These are phyloP conservation scores for Botrytis byssoidea DNA, from an alignment of 2,329 filamentous ascomycete species.

Conservation along the genomic window DNA sequence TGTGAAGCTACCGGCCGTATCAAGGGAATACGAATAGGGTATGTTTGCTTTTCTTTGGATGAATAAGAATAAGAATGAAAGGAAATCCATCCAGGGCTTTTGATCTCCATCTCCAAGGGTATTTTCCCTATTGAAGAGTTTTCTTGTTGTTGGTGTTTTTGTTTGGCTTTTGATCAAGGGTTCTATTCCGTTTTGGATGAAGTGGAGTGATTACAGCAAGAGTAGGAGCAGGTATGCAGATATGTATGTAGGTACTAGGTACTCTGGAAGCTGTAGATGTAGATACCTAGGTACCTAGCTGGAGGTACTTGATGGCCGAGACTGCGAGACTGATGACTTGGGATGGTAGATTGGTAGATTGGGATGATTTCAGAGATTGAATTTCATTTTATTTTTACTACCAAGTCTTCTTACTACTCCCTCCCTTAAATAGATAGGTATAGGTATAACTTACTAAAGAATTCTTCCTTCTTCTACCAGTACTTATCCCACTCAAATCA, in stretches of 20 bases:
- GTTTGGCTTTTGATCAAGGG: background rate
- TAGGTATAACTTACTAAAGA: background rate
- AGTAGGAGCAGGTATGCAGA: background rate
- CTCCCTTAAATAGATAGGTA: background rate
- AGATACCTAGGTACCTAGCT: no score
- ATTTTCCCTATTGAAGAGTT: background rate
- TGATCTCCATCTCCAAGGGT: background rate
- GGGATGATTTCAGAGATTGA: no score
- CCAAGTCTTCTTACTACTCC: no score
- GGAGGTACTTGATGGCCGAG: no score
- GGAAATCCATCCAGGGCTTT: background rate
- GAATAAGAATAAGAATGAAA: background rate
- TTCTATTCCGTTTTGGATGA: background rate
- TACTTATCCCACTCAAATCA: no score
- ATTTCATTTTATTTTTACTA: no score
- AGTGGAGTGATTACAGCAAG: background rate
- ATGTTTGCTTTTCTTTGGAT: background rate
- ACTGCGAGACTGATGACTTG: no score
- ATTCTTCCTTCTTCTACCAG: background rate
- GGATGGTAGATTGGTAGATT: no score
- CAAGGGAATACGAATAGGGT: background rate
- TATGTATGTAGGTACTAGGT: background rate
- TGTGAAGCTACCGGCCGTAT: background rate
- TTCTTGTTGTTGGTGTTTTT: background rate
- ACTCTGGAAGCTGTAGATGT: no score